Conservation (phyloP, 78 protist genomes). For the Dictyostelium capitatum region DNA sequence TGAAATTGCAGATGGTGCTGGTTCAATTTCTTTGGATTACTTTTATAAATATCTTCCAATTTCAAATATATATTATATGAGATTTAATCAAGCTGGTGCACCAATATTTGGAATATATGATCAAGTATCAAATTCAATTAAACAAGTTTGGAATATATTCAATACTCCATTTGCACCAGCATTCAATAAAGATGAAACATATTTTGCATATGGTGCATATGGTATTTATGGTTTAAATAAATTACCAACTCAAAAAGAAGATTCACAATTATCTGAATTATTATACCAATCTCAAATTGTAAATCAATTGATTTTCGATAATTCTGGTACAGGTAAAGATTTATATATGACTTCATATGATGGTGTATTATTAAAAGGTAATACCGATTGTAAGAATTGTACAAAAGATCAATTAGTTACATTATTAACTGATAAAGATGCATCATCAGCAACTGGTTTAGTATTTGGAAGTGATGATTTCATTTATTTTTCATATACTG, state of each 20-base stretch:
- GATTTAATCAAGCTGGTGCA: constrained; percentile 7
- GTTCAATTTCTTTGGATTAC: background rate
- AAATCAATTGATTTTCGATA: background rate
- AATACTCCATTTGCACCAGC: constrained; percentile 3
- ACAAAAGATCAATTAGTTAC: background rate
- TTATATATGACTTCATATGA: background rate
- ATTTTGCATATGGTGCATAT: background rate
- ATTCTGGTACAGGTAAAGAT: background rate
- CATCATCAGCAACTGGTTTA: background rate
- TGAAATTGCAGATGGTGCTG: constrained; percentile 16
- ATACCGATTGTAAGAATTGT: background rate
- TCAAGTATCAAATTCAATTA: background rate
- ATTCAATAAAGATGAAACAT: background rate
- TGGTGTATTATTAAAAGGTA: constrained; percentile 5
- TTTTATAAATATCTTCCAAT: background rate
- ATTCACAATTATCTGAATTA: background rate
- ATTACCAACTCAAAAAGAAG: constrained; percentile 3
- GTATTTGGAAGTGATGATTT: background rate
- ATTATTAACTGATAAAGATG: background rate
- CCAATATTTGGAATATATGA: background rate
- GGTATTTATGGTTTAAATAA: background rate
- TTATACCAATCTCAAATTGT: background rate
- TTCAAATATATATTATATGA: background rate
- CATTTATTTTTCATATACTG: background rate
- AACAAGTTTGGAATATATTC: background rate